Base-by-base conservation (phyloP, 2,329 filamentous ascomycete genomes). In the Exophiala xenobiotica region DNA sequence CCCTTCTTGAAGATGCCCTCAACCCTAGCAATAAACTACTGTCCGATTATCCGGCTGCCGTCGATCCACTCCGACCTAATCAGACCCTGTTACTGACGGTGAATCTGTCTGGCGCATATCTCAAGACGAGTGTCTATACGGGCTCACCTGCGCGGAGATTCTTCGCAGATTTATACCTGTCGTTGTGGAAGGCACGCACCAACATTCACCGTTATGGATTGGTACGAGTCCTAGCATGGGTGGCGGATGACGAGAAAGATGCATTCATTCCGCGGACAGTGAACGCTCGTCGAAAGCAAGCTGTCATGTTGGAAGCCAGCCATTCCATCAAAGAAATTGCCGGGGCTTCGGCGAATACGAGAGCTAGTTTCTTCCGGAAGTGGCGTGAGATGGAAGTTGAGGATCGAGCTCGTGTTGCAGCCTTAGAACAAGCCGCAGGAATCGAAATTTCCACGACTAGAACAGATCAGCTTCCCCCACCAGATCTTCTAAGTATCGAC, bases 161-260 rank as follows among this genome's bases (percentile, higher is more conserved):
- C 1, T 64, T 85, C 1, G 78, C 81, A 63, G 82, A 87, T 63
- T 78, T 88, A 51, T 73, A 85, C 60, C 72, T 69, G 37, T 75
- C 78, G 44, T 80, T 87, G 48, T 76, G 81, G 54, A 71, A 75
- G 26, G 18, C 37, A 2, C 75, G 81, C 43, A 68, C 74, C 0
- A 74, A 86, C 0, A 81, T 95, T 60, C 86, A 96, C 61, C 74
- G 76, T 22, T 91, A 90, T 65, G 92, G 92, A 2, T 78, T 85
- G 14, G 84, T 95, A 2, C 83, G 90, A 42, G 85, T 92, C 74
- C 76, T 97, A 1, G 65, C 91, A 31, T 91, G 90, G 84, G 63
- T 84, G 3, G 77, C 80, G 1, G 74, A 84, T 37, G 73, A 79
- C 0, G 85, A 89, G 49, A 82, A 82, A 57, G 62, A 68, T 5